phyloP scores from a whole-genome alignment of 306 rosid species.

The Geum urbanum region DNA sequence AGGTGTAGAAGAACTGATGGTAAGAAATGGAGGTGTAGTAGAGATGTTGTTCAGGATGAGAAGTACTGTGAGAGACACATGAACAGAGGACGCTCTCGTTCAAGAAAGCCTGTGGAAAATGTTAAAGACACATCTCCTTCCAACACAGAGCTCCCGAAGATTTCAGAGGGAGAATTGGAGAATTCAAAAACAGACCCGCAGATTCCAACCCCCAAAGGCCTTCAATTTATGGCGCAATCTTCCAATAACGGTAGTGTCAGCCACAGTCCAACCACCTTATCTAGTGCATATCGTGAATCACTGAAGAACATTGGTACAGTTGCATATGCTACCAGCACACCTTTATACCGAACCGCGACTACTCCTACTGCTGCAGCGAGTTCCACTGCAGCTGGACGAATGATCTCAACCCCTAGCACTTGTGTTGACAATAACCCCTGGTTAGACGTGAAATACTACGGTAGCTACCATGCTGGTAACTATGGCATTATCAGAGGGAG shows the following conservation, averaged over 20 bases:
- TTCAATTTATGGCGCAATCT: conserved; percentile 30
- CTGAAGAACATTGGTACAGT: conserved; percentile 22
- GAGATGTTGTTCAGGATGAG: conserved; percentile 37
- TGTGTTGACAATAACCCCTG: conserved; percentile 7
- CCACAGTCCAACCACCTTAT: conserved; percentile 16
- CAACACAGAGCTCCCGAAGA: conserved; percentile 28
- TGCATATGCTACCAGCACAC: conserved; percentile 5
- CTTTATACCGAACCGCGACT: not conserved
- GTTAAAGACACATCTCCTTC: conserved; percentile 35
- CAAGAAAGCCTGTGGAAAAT: conserved; percentile 99
- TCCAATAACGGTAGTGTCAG: conserved; percentile 13
- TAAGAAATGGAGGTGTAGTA: conserved; percentile 85
- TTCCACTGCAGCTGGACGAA: conserved; percentile 19
- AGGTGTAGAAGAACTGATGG: conserved; percentile 97
- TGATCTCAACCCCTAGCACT: conserved; percentile 9
- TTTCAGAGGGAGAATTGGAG: conserved; percentile 14
- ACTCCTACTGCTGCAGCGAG: conserved; percentile 3
- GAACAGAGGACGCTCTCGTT: conserved; percentile 90
- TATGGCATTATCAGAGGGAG: conserved; percentile 20
- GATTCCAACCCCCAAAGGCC: conserved; percentile 27
- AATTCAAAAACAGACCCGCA: conserved; percentile 23
- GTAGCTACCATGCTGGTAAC: conserved; percentile 18
- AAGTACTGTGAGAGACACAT: conserved; percentile 81
- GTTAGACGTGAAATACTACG: conserved; percentile 26
- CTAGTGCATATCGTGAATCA: conserved; percentile 22